Evolutionary conservation across 306 rosid species (phyloP), one percentile per base, ranked within the genome.

Genomic region (Malus sylvestris): DNA sequence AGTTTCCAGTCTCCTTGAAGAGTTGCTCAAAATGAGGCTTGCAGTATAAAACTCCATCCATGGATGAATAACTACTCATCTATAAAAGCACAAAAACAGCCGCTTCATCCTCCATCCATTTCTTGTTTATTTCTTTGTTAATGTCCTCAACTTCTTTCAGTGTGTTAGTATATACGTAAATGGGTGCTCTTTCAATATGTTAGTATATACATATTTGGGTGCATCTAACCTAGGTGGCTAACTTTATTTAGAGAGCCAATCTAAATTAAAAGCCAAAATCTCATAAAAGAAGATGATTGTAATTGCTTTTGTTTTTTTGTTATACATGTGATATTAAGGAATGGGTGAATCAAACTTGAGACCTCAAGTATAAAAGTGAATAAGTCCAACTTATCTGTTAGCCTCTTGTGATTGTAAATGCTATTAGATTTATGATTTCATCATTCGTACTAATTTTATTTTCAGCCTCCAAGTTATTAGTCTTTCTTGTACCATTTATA

Each of bases 1-100:
- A 67, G 49, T 57, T 23, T 0, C 90, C 91, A 12, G 80, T 58
- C 70, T 88, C 92, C 90, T 76, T 91, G 85, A 79, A 88, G 64
- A 86, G 82, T 73, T 89, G 97, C 81, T 91, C 97, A 73, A 74
- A 85, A 69, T 91, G 97, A 73, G 88, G 76, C 89, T 85, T 91
- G 91, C 95, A 91, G 64, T 85, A 89, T 55, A 91, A 71, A 53
- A 79, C 77, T 80, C 94, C 93, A 20, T 91, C 94, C 79, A 74
- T 51, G 1, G 97, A 81, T 49, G 87, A 77, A 78, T 85, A 91
- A 62, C 46, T 89, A 78, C 96, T 84, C 55, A 88, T 91, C 93
- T 90, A 76, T 30, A 73, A 73, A 30, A 55, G 29, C 78, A 65
- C n/a, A 46, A 58, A 51, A 51, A 51, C 55, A 16, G 18, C 20